Evolutionary conservation across 169 alveolate genomes (phyloP), one percentile per base, ranked within the genome.

Genomic region (Cryptosporidium tyzzeri): DNA sequence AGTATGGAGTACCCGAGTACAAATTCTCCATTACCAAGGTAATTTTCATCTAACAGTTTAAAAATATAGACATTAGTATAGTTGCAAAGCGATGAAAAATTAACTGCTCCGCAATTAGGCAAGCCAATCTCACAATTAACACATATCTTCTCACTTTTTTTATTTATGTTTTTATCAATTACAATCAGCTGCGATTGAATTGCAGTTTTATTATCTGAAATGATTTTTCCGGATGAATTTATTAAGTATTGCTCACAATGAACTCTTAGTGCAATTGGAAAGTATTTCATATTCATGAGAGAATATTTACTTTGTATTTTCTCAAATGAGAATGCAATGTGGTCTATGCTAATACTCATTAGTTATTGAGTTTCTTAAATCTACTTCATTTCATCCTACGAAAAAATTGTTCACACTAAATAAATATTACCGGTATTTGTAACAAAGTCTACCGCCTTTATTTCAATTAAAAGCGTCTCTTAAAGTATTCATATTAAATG

Each of bases 1-100:
- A 80, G 59, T 31, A 80, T 16, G 21, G 89, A 80, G 39, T 80
- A 65, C 18, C 89, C 89, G 37, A 80, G 33, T 26, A 31, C n/a
- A 62, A 35, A 31, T 44, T 80, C 67, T 16, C 29, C 39, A 18
- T 16, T 41, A 1, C 39, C 45, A 14, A 21, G 33, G 26, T 44
- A 37, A 62, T 73, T 80, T 33, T 62, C 89, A 31, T 80, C 65
- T 14, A 80, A 29, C 10, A 80, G 29, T 39, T 59, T 80, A 31
- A 80, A 80, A 5, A 80, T 59, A 29, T 39, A 41, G 23, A 80
- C 23, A 62, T 14, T 23, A 2, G 80, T 26, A 44, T 80, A 80
- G 55, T 80, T 80, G 35, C 89, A 62, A 23, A 80, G 62, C 35
- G 75, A 61, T 12, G 89, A 80, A 58, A 44, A 41, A 41, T 18